phyloP scores from a whole-genome alignment of 2,329 filamentous ascomycete species.

The Xylariaceae sp. region DNA sequence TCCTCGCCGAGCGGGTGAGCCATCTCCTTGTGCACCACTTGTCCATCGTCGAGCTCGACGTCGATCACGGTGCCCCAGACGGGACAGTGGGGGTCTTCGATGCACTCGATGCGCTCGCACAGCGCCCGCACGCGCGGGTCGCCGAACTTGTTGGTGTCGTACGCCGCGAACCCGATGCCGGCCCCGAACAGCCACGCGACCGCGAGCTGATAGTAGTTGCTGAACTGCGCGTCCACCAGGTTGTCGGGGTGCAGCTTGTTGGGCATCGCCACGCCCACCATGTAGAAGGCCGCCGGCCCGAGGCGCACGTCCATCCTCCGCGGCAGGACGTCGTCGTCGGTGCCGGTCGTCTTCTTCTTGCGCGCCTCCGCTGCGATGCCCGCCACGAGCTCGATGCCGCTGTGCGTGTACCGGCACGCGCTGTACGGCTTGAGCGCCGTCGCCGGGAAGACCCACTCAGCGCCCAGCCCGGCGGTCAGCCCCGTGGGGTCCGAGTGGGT shows the following conservation, averaged over 20 bases:
- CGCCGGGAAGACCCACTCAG: slow-evolving; percentile 15
- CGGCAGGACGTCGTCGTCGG: no score
- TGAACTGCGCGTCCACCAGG: slow-evolving; percentile 22
- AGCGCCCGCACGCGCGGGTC: slow-evolving; percentile 11
- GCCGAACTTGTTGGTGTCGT: slow-evolving; percentile 15
- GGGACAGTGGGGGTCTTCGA: neutral
- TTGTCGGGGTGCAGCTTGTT: slow-evolving; percentile 20
- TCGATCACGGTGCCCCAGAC: neutral
- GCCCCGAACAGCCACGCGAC: slow-evolving; percentile 18
- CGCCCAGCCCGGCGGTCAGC: slow-evolving; percentile 11
- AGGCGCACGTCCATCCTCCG: slow-evolving; percentile 16
- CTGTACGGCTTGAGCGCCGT: slow-evolving; percentile 21
- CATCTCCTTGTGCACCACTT: neutral
- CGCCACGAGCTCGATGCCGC: slow-evolving; percentile 19
- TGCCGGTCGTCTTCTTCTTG: slow-evolving; percentile 5
- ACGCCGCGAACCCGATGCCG: slow-evolving; percentile 17
- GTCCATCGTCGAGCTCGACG: slow-evolving; percentile 8
- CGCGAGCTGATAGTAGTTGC: slow-evolving; percentile 23
- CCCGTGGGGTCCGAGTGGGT: slow-evolving; percentile 9
- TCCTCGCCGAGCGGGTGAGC: slow-evolving; percentile 13
- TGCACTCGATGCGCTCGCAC: slow-evolving; percentile 11
- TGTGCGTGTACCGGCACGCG: slow-evolving; percentile 21
- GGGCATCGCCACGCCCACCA: slow-evolving; percentile 14
- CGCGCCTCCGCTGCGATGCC: slow-evolving; percentile 6
- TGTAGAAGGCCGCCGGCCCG: slow-evolving; percentile 13